Conservation (phyloP, 371 early-diverging fungal genomes). For the Mucor circinelloides region DNA sequence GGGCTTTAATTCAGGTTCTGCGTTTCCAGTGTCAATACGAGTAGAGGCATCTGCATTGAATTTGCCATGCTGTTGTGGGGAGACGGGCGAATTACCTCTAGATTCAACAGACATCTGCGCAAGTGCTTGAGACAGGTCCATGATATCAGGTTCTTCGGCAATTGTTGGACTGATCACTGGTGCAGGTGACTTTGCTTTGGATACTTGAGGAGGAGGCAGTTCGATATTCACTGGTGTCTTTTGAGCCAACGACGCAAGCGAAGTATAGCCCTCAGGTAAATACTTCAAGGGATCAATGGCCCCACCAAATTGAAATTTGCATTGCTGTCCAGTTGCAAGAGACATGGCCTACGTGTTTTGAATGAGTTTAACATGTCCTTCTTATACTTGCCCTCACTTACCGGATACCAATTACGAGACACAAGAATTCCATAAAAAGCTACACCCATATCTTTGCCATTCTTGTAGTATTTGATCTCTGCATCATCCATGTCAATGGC, state of each 20-base stretch:
- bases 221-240: slow-evolving; percentile 11
- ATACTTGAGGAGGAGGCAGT: slow-evolving; percentile 26
- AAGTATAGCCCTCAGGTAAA: slow-evolving; percentile 32
- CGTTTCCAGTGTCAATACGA: slow-evolving; percentile 9
- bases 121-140: slow-evolving; percentile 9
- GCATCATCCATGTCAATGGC: slow-evolving; percentile 63
- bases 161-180: neutral
- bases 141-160: slow-evolving; percentile 14
- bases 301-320: slow-evolving; percentile 45
- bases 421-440: slow-evolving; percentile 60
- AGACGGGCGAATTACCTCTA: neutral
- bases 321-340: slow-evolving; percentile 46
- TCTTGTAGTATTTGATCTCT: slow-evolving; percentile 59
- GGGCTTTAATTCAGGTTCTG: slow-evolving; percentile 28
- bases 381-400: slow-evolving; percentile 13
- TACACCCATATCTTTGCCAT: slow-evolving; percentile 68
- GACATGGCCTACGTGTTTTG: slow-evolving; percentile 34
- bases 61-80: neutral
- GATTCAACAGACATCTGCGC: neutral
- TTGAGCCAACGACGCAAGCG: slow-evolving; percentile 23
- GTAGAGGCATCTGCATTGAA: neutral
- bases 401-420: slow-evolving; percentile 59
- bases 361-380: neutral
- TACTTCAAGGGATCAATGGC: slow-evolving; percentile 35
- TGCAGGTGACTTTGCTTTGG: neutral